Evolutionary conservation across 78 protist genomes (phyloP), one percentile per base, ranked within the genome.

Genomic region (Dictyostelium capitatum): DNA sequence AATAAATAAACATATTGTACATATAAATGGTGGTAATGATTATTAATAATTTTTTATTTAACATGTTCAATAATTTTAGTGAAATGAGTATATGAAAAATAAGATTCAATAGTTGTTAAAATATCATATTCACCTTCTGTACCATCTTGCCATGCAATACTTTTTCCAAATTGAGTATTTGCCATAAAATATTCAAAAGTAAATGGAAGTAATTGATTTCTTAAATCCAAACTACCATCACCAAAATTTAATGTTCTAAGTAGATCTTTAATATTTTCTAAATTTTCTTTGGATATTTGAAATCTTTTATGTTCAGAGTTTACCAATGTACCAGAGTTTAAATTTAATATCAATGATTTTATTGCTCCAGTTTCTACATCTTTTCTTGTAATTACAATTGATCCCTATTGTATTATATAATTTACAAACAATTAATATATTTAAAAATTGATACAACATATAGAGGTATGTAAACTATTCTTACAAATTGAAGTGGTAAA

Each of bases 141-240:
- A n/a, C 80, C 80, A 75, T 48, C 81, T 75, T 75, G 81, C 81
- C 81, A 75, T 48, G 25, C 17, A 48, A 75, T 48, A 11, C 43
- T n/a, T 20, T 48, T 43, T 6, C 81, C 81, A 48, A 15, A 37
- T 75, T 23, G 62, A 25, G 65, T 75, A 14, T 75, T 15, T 37
- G 50, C 81, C 81, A 75, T 75, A 30, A 75, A 48, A 75, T 50
- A 75, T 10, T 19, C n/a, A 48, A 48, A 75, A 48, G 20, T n/a
- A 25, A 7, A 1, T n/a, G 81, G 81, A 8, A 12, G 2, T 0
- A 30, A 23, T 50, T 59, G 14, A 23, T 75, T 48, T 25, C 43
- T 37, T 11, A 75, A 25, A 72, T 72, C 79, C 8, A 72, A 10
- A 1, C 6, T n/a, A 17, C 62, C 62, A 25, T 19, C 46, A 1